Evolutionary conservation across 176 grass and related monocot species (phyloP).

Genomic region (Otatea glauca): DNA sequence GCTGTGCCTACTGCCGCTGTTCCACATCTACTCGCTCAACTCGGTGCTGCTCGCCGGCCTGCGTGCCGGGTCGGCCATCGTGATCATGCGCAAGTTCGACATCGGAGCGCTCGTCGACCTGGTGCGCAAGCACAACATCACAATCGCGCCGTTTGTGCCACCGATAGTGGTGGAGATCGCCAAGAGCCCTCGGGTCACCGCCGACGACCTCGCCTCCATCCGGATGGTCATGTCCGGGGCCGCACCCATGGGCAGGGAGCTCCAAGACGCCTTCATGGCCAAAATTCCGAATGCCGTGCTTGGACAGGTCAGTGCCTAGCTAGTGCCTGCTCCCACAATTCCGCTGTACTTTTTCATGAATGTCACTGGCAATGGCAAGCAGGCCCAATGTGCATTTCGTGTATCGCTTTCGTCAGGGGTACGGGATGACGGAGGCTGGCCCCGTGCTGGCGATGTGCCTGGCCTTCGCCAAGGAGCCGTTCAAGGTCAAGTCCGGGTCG

Average conservation of each 20-base stretch:
- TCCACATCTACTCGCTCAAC: slow-evolving; percentile 99
- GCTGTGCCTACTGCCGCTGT: slow-evolving; percentile 80
- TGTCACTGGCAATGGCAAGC: background rate
- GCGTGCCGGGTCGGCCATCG: slow-evolving; percentile 60
- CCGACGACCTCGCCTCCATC: slow-evolving; percentile 73
- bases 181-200: slow-evolving; percentile 62
- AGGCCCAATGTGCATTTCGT: background rate
- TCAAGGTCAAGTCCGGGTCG: slow-evolving; percentile 79
- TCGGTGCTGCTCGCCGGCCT: slow-evolving; percentile 81
- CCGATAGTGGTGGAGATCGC: slow-evolving; percentile 93
- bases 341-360: too few species aligned
- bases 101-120: slow-evolving; percentile 58
- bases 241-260: slow-evolving; percentile 79
- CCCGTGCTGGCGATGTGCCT: slow-evolving; percentile 90
- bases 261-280: slow-evolving; percentile 87
- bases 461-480: slow-evolving; percentile 83
- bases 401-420: slow-evolving; percentile 44
- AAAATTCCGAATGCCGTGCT: slow-evolving; percentile 83
- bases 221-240: slow-evolving; percentile 85
- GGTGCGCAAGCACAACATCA: slow-evolving; percentile 53
- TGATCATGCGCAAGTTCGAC: slow-evolving; percentile 89
- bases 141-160: slow-evolving; percentile 76
- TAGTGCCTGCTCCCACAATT: background rate
- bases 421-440: slow-evolving; percentile 91
- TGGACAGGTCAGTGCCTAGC: slow-evolving; percentile 56